Evolutionary conservation across 2,329 filamentous ascomycete species (phyloP).

Genomic region (Colletotrichum sp.): DNA sequence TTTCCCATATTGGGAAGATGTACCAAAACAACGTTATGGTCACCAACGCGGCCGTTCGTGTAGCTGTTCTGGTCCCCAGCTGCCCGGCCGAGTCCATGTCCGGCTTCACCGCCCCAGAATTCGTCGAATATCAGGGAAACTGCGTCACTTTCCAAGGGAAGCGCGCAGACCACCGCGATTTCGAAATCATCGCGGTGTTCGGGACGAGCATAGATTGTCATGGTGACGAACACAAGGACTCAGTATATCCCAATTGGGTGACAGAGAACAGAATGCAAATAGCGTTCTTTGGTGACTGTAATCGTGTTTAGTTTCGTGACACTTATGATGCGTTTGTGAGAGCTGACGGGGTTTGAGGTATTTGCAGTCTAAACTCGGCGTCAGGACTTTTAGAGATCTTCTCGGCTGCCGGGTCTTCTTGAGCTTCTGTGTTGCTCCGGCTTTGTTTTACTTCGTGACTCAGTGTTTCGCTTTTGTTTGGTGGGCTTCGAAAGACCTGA

Average conservation of each 20-base stretch:
- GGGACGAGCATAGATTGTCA: not conserved
- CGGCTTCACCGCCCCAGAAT: constrained; percentile 8
- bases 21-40: constrained; percentile 33
- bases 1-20: constrained; percentile 33
- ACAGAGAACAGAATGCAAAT: fast-evolving
- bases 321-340: not conserved
- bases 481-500: fast-evolving
- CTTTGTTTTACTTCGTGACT: fast-evolving
- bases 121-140: not conserved
- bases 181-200: not conserved
- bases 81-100: constrained; percentile 26
- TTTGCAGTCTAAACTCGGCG: not conserved
- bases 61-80: constrained; percentile 33
- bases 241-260: fast-evolving
- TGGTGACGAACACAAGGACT: not conserved
- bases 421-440: fast-evolving
- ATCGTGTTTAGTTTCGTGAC: fast-evolving
- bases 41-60: constrained; percentile 24
- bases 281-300: fast-evolving
- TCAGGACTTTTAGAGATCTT: not conserved
- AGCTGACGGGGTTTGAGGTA: fast-evolving
- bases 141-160: not conserved
- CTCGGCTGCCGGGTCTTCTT: not conserved
- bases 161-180: not conserved
- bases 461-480: not conserved